Base-by-base conservation (phyloP, 352 stramenopile genomes). In the Phytophthora litchii region DNA sequence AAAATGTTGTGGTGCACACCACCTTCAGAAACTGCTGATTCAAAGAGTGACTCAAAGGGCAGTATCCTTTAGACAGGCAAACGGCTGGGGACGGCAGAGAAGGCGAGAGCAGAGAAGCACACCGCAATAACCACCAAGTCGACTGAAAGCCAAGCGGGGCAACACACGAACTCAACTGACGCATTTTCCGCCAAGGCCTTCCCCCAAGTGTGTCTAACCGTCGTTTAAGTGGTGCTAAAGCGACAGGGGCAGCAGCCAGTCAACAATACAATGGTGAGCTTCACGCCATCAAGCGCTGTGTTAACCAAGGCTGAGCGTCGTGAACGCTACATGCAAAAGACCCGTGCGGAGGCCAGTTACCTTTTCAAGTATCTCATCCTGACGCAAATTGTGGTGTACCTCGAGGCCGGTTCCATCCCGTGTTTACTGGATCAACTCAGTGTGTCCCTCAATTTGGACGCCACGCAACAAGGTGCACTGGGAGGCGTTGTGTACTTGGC, bases 341-440 rank as follows among this genome's bases (percentile, higher is more conserved):
- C 78, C 19, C 80, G 85, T 36, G 65, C 72, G 23, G 80, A 94
- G 67, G 85, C 85, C 6, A 71, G 74, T 40, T 94, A 92, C 48
- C 63, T 93, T 44, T 94, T 94, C 72, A 93, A 94, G 72, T 94
- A 92, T 64, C 63, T 94, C 6, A 91, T 94, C 52, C 43, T 94
- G 35, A 89, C 86, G 44, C 86, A 94, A 61, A 82, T 94, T 34
- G 72, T 89, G 21, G 70, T 94, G 44, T 94, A 94, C 55, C 74
- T 92, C 37, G 85, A 94, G 54, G 83, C 85, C 11, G 85, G 85
- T 50, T 78, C 85, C 27, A 92, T 94, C 57, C 85, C 85, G 52
- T 92, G 81, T 57, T 60, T 94, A 23, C 64, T 94, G 49, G 83
- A 92, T 57, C 79, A 90, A 57, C 72, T 94, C 23, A 91, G 80